Evolutionary conservation across 75 land plant species (phyloP).

Genomic region (Cupressus sempervirens): DNA sequence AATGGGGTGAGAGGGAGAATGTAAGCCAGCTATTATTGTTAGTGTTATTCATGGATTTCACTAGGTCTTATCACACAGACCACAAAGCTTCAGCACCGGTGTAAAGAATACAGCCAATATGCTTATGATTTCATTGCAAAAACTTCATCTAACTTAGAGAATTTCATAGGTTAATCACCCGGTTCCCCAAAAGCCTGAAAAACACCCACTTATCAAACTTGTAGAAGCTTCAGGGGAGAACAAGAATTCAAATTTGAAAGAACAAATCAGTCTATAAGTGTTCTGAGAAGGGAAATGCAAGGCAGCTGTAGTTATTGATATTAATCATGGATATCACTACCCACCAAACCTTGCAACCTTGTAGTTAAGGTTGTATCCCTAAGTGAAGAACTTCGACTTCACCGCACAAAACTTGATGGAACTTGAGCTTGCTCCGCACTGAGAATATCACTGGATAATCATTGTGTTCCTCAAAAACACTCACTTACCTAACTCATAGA

Average conservation of each 20-base stretch:
- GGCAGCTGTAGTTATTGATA: conserved; percentile 11
- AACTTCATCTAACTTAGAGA: background rate
- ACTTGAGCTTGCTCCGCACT: background rate
- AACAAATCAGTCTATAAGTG: conserved; percentile 15
- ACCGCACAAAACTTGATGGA: background rate
- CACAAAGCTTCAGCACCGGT: background rate
- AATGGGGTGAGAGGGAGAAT: conserved; percentile 64
- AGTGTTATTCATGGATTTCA: background rate
- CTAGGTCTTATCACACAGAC: background rate
- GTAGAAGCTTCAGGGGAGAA: background rate
- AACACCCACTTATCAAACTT: background rate
- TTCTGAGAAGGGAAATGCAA: conserved; percentile 64
- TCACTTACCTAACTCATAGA: background rate
- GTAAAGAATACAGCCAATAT: background rate
- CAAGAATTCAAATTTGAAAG: background rate
- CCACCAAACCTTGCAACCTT: no score
- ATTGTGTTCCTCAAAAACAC: background rate
- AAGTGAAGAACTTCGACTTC: background rate
- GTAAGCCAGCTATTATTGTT: conserved; percentile 33
- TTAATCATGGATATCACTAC: background rate
- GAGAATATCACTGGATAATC: conserved; percentile 1
- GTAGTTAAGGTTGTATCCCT: background rate
- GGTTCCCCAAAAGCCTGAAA: background rate
- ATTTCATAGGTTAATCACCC: background rate
- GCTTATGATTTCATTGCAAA: background rate